These are phyloP conservation scores for Kwoniella dejecticola DNA, from an alignment of 768 basidiomycete genomes.

Conservation along the genomic window DNA sequence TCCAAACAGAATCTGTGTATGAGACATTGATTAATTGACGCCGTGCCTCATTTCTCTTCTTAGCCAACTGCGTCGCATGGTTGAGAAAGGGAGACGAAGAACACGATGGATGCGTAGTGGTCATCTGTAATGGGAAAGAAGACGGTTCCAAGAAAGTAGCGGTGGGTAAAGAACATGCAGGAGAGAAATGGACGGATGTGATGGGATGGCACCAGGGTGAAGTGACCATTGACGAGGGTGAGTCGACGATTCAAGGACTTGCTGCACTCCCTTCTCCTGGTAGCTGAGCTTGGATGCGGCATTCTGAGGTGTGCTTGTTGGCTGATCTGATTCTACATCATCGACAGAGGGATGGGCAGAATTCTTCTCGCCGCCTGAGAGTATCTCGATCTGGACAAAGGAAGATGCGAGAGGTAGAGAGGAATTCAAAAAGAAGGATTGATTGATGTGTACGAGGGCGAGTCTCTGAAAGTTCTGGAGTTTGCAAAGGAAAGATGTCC, in stretches of 20 bases:
- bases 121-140: slow-evolving; percentile 51
- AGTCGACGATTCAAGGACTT: too few relatives aligned
- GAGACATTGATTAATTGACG: too few relatives aligned
- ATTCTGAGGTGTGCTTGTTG: too few relatives aligned
- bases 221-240: slow-evolving; percentile 58
- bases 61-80: slow-evolving; percentile 58
- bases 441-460: too few relatives aligned
- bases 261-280: too few relatives aligned
- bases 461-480: too few relatives aligned
- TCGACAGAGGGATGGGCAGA: slow-evolving; percentile 58
- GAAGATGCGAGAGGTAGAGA: slow-evolving; percentile 57
- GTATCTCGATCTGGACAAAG: slow-evolving; percentile 58
- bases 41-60: too few relatives aligned
- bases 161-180: slow-evolving; percentile 58
- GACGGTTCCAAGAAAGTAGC: slow-evolving; percentile 58
- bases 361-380: slow-evolving; percentile 57
- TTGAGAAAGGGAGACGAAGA: slow-evolving; percentile 57
- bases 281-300: too few relatives aligned
- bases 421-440: slow-evolving; percentile 54
- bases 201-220: slow-evolving; percentile 60
- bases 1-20: too few relatives aligned
- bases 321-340: background rate
- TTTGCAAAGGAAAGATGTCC: too few relatives aligned
- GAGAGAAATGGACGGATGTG: slow-evolving; percentile 60
- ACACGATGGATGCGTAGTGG: slow-evolving; percentile 56